Base-by-base conservation (phyloP, 129 eudicot species). In the Escallonia rubra region DNA sequence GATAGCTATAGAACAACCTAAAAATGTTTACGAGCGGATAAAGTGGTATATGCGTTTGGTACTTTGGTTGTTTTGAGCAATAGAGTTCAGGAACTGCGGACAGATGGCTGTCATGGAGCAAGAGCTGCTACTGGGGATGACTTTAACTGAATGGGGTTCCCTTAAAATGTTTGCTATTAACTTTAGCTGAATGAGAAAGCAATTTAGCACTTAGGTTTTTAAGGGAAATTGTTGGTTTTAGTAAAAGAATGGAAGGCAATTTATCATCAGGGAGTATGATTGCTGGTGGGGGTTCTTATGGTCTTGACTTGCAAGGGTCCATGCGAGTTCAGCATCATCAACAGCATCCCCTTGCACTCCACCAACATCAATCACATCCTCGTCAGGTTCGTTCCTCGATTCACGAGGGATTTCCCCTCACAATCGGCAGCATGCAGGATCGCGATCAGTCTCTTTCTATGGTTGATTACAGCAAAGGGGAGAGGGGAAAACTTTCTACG, bases 241-340 rank as follows among this genome's bases (percentile, higher is more conserved):
- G 39, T 14, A 54, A 56, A 6, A 7, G 48, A 23, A 87, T 91
- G 95, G 97, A 91, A 62, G 84, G 88, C n/a, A 85, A 85, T 83
- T 65, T 90, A 43, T 75, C 86, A 7, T 67, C 87, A 15, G 91
- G 86, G 47, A 82, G 65, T 76, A 66, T 82, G 81, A 74, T 85
- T 72, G 78, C 83, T 52, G 85, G 88, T 39, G 70, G 75, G 13
- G 57, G 71, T 55, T 80, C 88, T 63, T 86, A 69, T 55, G 85
- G 84, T 61, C 70, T 88, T 63, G 96, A 91, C 65, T 83, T 88
- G 76, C 96, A 83, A 79, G 78, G 78, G 65, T 69, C 89, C 7
- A 69, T 85, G 75, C 57, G 83, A 63, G 74, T 70, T 69, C 85
- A 75, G 65, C 92, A 82, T 59, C 92, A 82, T 59, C 82, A 76